phyloP scores from a whole-genome alignment of 257 asterid genomes.

The Primulina tabacum region DNA sequence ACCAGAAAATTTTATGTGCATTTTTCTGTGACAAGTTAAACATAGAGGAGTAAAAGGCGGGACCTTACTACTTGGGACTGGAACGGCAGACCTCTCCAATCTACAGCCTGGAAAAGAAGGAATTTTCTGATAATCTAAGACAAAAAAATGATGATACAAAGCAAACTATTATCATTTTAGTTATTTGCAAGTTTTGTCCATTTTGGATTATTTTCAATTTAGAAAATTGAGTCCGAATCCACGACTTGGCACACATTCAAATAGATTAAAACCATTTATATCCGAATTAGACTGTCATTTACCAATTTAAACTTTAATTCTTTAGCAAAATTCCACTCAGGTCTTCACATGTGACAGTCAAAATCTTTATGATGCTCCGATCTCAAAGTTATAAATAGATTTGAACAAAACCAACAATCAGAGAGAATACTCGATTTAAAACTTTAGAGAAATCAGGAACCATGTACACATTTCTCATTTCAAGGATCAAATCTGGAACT shows the following conservation, averaged over 20 bases:
- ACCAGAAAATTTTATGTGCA: neutral
- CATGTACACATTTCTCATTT: neutral
- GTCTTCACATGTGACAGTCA: neutral
- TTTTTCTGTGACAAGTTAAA: neutral
- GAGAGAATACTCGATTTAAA: neutral
- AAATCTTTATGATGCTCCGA: neutral
- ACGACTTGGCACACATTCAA: neutral
- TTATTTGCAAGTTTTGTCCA: neutral
- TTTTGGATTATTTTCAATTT: neutral
- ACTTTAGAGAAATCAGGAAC: neutral
- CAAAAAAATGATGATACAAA: too few species aligned
- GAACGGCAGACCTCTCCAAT: constrained; percentile 12
- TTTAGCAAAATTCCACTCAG: too few species aligned
- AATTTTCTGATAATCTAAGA: constrained; percentile 4
- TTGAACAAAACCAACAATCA: neutral
- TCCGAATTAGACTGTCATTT: neutral
- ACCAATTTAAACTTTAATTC: neutral
- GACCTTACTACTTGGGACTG: neutral
- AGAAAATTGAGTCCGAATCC: neutral
- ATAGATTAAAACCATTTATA: neutral
- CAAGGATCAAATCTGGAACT: neutral
- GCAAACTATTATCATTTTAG: neutral
- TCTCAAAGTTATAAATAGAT: neutral
- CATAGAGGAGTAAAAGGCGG: neutral
- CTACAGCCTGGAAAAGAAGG: constrained; percentile 18